Evolutionary conservation across 106 monocot species (phyloP).

Genomic region (Allium sativum): DNA sequence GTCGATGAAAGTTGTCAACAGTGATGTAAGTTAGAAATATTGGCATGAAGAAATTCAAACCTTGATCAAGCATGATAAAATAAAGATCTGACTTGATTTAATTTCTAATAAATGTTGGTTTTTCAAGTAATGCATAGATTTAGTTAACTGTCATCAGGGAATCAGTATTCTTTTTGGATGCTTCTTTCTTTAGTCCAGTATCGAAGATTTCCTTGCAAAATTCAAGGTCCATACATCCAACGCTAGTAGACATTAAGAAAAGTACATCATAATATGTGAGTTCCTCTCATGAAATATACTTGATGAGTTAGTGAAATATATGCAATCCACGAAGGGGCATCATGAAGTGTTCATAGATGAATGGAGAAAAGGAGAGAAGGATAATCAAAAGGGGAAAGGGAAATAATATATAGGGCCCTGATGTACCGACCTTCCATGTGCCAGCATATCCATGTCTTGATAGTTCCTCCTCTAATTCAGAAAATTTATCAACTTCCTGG

Average conservation of each 20-base stretch:
- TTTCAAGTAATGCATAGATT: too few relatives aligned
- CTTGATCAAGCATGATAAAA: too few relatives aligned
- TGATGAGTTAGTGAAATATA: neutral
- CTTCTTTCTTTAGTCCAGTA: too few relatives aligned
- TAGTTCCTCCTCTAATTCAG: constrained; percentile 61
- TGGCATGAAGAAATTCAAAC: too few relatives aligned
- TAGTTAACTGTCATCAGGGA: too few relatives aligned
- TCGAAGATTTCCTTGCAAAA: too few relatives aligned
- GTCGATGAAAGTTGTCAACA: too few relatives aligned
- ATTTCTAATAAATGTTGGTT: too few relatives aligned
- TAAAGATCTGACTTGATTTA: too few relatives aligned
- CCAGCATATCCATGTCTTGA: constrained; percentile 62
- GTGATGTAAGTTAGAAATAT: too few relatives aligned
- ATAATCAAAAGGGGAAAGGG: neutral
- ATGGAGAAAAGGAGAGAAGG: neutral
- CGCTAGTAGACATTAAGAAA: neutral
- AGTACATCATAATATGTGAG: neutral
- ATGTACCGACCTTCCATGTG: constrained; percentile 70
- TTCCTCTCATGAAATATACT: neutral
- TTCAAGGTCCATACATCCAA: neutral
- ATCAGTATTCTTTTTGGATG: too few relatives aligned
- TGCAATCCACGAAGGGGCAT: neutral
- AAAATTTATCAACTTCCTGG: constrained; percentile 89
- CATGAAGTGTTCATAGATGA: neutral
- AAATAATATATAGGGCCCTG: neutral